These are phyloP conservation scores for Tuber melanosporum DNA, from an alignment of 495 filamentous ascomycete genomes.

Conservation along the genomic window DNA sequence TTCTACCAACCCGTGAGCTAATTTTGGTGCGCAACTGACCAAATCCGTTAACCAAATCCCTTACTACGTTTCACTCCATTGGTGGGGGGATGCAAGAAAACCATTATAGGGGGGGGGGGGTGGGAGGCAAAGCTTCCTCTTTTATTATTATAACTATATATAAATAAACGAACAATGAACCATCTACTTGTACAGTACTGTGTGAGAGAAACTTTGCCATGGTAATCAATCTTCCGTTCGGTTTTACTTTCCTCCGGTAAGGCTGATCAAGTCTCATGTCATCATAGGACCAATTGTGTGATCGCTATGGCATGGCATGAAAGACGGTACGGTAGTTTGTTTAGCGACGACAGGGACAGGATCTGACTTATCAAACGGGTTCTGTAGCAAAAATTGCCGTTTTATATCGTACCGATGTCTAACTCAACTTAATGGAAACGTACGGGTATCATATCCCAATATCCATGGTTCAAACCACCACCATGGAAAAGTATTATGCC, in stretches of 20 bases:
- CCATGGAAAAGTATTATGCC: too few species aligned
- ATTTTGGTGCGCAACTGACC: neutral
- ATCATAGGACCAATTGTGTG: neutral
- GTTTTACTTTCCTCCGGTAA: constrained; percentile 3
- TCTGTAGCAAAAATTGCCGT: neutral
- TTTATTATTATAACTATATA: neutral
- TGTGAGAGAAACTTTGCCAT: too few species aligned
- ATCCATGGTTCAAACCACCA: neutral
- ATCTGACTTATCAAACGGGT: neutral
- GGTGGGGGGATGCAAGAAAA: neutral
- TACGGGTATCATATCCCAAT: neutral
- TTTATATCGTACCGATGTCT: neutral
- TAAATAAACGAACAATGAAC: neutral
- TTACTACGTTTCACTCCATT: neutral
- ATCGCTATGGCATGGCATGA: too few species aligned
- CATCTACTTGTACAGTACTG: too few species aligned
- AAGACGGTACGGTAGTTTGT: neutral
- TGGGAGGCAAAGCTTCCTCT: neutral
- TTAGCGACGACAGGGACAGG: too few species aligned
- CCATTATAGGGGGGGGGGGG: neutral
- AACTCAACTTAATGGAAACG: neutral
- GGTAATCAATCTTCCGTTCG: neutral
- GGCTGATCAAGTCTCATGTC: neutral
- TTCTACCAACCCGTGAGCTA: neutral
- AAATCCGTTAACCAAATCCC: neutral